Base-by-base conservation (phyloP, 1,284 basidiomycete genomes). In the Phellinidium pouzarii region DNA sequence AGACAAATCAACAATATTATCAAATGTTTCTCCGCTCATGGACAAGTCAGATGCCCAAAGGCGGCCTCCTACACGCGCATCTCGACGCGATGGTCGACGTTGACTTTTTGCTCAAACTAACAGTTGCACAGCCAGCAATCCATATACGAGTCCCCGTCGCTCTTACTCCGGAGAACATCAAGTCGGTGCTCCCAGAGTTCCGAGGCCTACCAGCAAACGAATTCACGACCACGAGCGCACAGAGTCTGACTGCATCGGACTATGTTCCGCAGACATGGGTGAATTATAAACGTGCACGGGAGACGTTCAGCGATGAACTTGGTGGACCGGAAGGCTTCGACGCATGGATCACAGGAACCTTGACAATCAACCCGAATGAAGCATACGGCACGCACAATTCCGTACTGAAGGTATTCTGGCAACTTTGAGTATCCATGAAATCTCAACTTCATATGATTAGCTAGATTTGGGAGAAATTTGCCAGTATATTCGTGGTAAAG, bases 401-500 rank as follows among this genome's bases (percentile, higher is more conserved):
- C 3, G 71, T 80, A 3, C 67, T 71, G 3, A 85, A 85, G 74
- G 84, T 79, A 37, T 20, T n/a, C 37, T 34, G 2, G 62, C 45
- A 19, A 19, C 41, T 44, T 25, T 22, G 44, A 7, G 9, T 27
- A 17, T 31, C 17, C 14, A 17, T 4, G 22, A 34, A 19, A 34
- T 4, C 14, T 23, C 26, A 40, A n/a, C 20, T 41, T 17, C 5
- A 52, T 5, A 22, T 22, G 6, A n/a, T 19, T 9, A 5, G 38
- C 11, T 50, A 87, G 85, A 87, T 88, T 43, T 88, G 85, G 85
- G 63, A 76, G 49, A 84, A 85, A 58, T 87, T 88, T 62, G 55
- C 59, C 14, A 76, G 68, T 57, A 81, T 76, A 1, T 80, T 81
- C 59, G 23, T 47, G 0, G 73, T 79, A 1, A 71, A 75, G 25